These are phyloP conservation scores for Fusarium globosum DNA, from an alignment of 2,329 filamentous ascomycete species.

Conservation along the genomic window DNA sequence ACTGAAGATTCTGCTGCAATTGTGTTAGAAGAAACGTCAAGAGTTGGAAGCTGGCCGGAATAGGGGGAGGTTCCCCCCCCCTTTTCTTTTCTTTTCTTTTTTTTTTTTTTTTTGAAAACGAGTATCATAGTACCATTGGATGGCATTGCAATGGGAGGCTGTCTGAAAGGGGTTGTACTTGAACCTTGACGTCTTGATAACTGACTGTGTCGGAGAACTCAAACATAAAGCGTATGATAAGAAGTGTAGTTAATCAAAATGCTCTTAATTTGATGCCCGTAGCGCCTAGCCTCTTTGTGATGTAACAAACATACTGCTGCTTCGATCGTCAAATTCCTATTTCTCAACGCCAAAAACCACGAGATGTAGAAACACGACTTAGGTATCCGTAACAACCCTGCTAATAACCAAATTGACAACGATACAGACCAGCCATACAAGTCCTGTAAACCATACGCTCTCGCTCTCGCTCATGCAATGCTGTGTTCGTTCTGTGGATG, in stretches of 20 bases:
- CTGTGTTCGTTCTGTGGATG: conserved; percentile 8
- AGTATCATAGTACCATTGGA: conserved; percentile 3
- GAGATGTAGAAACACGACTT: conserved; percentile 2
- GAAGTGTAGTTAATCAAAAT: conserved; percentile 16
- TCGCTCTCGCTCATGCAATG: conserved; percentile 17
- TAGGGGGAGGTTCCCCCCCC: neutral
- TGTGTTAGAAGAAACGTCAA: neutral
- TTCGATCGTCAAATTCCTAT: conserved; percentile 6
- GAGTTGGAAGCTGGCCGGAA: neutral
- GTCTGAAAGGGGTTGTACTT: conserved; percentile 20
- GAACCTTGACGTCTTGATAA: conserved; percentile 2
- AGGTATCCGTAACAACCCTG: conserved; percentile 34
- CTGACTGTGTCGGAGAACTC: neutral
- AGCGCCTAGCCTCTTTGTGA: conserved; percentile 6
- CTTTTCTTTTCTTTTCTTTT: too few relatives aligned
- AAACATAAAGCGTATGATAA: conserved; percentile 5
- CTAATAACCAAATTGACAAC: conserved; percentile 25
- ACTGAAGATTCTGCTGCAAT: neutral
- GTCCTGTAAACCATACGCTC: neutral
- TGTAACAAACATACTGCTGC: conserved; percentile 1
- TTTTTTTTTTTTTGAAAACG: neutral
- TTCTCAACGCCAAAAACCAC: conserved; percentile 21
- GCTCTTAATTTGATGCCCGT: conserved; percentile 23
- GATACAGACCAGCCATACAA: conserved; percentile 9
- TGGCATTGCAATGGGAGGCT: conserved; percentile 28